Evolutionary conservation across 768 basidiomycete species (phyloP), one percentile per base, ranked within the genome.

Genomic region (Boletus fagicola): DNA sequence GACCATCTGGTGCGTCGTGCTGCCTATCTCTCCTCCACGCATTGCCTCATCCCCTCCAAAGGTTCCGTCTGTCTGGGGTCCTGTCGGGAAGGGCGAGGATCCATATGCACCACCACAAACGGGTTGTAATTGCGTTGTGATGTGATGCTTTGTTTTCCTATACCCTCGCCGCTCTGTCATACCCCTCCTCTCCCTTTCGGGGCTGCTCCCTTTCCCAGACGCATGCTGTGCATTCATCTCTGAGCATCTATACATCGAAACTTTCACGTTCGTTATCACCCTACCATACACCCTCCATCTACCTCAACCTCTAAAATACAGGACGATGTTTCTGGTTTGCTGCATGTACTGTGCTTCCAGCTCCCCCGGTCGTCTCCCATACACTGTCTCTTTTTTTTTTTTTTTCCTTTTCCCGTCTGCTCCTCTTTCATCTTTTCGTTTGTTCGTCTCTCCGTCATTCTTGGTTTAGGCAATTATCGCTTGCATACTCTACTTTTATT

Each of bases 31-130:
- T 20, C 33, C 6, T 33, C 18, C 22, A 0, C n/a, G 8, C 24
- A 11, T 24, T 20, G 24, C 10, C 49, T 70, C 56, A 61, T 42
- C 42, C 0, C 28, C 31, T 24, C 44, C 7, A 31, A 9, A 94
- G 92, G 84, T 94, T 51, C 94, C 94, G 16, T 92, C 90, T 35
- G 90, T 98, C 51, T 98, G 95, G 95, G 95, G 95, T 20, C 87
- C 90, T 16, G 83, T 94, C 31, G 85, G 83, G 65, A 93, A 92
- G 77, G 84, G 83, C 65, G 91, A 95, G 73, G 94, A 98, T 71
- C 95, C 95, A 40, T 98, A 94, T 73, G 90, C 91, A 54, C 89
- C 92, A 50, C 90, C 86, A 68, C 81, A 85, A 49, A 77, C 83
- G 66, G 84, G 87, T 31, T 90, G 88, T 78, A 83, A 77, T 67